Evolutionary conservation across 805 yeast genomes (phyloP).

Genomic region (Ascoidea tarda): DNA sequence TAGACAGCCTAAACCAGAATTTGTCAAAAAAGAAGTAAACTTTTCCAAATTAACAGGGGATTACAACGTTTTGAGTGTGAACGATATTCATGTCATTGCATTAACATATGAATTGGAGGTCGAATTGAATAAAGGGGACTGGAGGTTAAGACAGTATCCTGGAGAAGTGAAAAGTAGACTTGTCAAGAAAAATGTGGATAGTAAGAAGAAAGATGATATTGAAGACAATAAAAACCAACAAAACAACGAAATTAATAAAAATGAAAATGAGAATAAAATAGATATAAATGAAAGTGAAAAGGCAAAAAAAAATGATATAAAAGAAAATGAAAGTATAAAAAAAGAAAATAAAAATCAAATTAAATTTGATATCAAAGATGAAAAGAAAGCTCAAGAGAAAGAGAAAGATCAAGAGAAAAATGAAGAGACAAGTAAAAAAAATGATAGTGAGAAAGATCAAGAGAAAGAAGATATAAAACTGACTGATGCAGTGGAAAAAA

Average conservation of each 20-base stretch:
- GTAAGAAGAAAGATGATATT: slow-evolving; percentile 3
- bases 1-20: slow-evolving; percentile 63
- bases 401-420: slow-evolving; percentile 17
- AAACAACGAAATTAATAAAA: slow-evolving; percentile 6
- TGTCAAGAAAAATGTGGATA: background rate
- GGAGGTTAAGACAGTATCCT: slow-evolving; percentile 59
- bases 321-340: slow-evolving; percentile 3
- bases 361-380: background rate
- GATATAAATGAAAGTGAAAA: slow-evolving; percentile 6
- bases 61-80: slow-evolving; percentile 69
- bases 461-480: background rate
- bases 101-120: slow-evolving; percentile 77
- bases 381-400: slow-evolving; percentile 7
- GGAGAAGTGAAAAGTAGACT: slow-evolving; percentile 30
- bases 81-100: slow-evolving; percentile 89
- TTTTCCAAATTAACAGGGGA: slow-evolving; percentile 91
- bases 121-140: slow-evolving; percentile 53
- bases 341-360: slow-evolving; percentile 1
- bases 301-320: slow-evolving; percentile 7
- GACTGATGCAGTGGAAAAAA: slow-evolving; percentile 1
- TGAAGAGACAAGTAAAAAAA: background rate
- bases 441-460: background rate
- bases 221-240: slow-evolving; percentile 4
- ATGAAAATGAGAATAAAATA: slow-evolving; percentile 8
- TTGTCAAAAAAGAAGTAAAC: slow-evolving; percentile 48